Base-by-base conservation (phyloP, 2,329 filamentous ascomycete genomes). In the Xylariaceae sp. region DNA sequence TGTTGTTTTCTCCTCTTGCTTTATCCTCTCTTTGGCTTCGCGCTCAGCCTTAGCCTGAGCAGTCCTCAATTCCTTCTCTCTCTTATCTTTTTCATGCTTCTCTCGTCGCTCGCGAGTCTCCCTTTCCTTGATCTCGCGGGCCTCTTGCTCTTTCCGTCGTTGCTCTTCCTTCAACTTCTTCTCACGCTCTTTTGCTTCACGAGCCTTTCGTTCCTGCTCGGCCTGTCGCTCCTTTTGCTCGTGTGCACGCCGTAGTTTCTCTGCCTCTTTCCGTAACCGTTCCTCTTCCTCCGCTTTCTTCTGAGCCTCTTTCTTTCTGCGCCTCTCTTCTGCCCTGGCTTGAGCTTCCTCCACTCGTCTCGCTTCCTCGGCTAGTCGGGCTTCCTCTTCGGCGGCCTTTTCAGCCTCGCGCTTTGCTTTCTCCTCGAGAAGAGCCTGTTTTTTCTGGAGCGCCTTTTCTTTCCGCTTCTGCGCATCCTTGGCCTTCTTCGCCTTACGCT, bases 401-500 rank as follows among this genome's bases (percentile, higher is more conserved):
- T 96, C 91, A 4, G 91, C 90, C 44, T 97, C 92, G 64, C 85
- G 88, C 54, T 83, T 86, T 35, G 90, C 88, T 72, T 89, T 91
- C 68, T 96, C 91, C 68, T 96, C 92, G n/a, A 92, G 89, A 61
- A 88, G 85, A 2, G 85, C 86, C 68, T 90, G 86, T 72, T 92
- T 95, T 74, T 95, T 92, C 67, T 90, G 85, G 27, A 86, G 86
- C 60, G 91, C 90, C 76, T 92, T 96, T 67, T 96, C 91, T 72
- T 96, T 97, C 69, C 89, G 89, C 78, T 94, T 95, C 70, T 95
- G 89, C 12, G 94, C 91, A 67, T 96, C 92, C 67, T 90, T 90
- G 47, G 90, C 88, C 71, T 92, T 96, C 75, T 96, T 96, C 26
- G 89, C 91, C 69, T 94, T 91, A 59, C 88, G 87, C 70, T 92